A percentile compares a stretch with the other conserved stretches of the same genome.
phyloP scores from a whole-genome alignment of 225 moss, liverwort and hornwort genomes.

The Bryum argenteum region DNA sequence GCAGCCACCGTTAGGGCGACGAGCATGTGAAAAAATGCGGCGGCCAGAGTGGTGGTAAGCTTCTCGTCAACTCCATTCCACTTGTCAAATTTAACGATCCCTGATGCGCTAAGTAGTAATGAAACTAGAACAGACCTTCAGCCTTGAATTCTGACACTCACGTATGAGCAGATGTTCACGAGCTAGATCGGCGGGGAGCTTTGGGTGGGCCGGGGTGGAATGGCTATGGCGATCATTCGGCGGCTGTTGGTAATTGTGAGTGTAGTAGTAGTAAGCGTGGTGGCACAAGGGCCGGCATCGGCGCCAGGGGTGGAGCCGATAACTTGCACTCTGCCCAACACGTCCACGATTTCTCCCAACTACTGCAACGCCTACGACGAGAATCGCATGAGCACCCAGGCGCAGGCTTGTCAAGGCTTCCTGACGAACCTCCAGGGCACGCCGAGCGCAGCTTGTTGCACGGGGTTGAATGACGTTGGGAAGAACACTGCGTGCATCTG shows the following conservation, averaged over 20 bases:
- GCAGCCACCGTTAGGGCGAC: too few species aligned
- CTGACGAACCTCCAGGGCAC: conserved; percentile 25
- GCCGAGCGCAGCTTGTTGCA: conserved; percentile 36
- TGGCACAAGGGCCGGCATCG: neutral
- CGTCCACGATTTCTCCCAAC: conserved; percentile 40
- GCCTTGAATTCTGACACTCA: too few species aligned
- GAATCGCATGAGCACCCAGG: conserved; percentile 25
- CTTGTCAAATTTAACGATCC: too few species aligned
- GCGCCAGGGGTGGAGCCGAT: conserved; percentile 11
- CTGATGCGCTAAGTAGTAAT: too few species aligned
- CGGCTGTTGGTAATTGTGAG: conserved; percentile 1
- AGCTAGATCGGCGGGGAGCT: neutral
- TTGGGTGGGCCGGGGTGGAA: too few species aligned
- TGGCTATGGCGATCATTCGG: conserved; percentile 26
- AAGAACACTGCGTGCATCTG: conserved; percentile 51
- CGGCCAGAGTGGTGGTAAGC: too few species aligned
- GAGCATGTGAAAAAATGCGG: too few species aligned
- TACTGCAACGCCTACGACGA: conserved; percentile 46
- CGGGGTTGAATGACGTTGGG: conserved; percentile 36
- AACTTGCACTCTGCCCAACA: conserved; percentile 35
- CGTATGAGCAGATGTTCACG: too few species aligned
- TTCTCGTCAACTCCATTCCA: too few species aligned
- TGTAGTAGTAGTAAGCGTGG: neutral
- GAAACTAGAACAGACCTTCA: too few species aligned
- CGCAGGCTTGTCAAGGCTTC: conserved; percentile 34